Evolutionary conservation across 257 asterid genomes (phyloP), one percentile per base, ranked within the genome.

Genomic region (Solanum paucissectum): DNA sequence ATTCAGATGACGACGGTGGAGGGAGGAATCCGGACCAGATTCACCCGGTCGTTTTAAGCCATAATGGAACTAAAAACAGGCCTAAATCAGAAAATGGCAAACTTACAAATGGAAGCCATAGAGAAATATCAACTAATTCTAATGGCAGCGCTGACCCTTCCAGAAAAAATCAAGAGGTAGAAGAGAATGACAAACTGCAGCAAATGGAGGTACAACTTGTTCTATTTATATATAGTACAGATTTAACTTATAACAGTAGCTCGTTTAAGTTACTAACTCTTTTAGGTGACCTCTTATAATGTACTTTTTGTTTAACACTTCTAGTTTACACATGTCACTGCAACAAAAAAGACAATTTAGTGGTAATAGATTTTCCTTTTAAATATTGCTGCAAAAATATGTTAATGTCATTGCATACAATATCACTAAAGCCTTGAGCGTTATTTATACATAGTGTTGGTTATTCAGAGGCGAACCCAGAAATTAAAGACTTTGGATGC

Each of bases 151-250:
- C 37, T 11, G 89, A 82, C 42, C 66, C 64, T 55, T 87, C 91
- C 55, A 87, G 87, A 16, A 92, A 84, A 74, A 88, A 87, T 34
- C 92, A 89, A 9, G 93, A 92, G 33, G 29, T 46, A 7, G 94
- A 94, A 20, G 83, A 69, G 29, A 87, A 83, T 60, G 95, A 95
- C 40, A 95, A 92, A 88, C 90, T 92, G 88, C 99, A 94, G 88
- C 98, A 95, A 87, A 96, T 96, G 99, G 99, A 96, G 99, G 99
- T 96, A 91, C 10, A 86, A 27, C 33, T 71, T 68, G 2, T 71
- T 18, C 14, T 27, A 38, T 66, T 25, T 38, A n/a, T 62, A 55
- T 62, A 12, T 23, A 33, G 29, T 29, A 37, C 5, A 5, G 5
- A 75, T 21, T 75, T n/a, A 32, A 73, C 79, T 29, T 27, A 36